Percentiles rank a stretch among this genome's conserved stretches.
Evolutionary conservation across 2,329 filamentous ascomycete species (phyloP).

Genomic region (Chrysosporium queenslandicum): DNA sequence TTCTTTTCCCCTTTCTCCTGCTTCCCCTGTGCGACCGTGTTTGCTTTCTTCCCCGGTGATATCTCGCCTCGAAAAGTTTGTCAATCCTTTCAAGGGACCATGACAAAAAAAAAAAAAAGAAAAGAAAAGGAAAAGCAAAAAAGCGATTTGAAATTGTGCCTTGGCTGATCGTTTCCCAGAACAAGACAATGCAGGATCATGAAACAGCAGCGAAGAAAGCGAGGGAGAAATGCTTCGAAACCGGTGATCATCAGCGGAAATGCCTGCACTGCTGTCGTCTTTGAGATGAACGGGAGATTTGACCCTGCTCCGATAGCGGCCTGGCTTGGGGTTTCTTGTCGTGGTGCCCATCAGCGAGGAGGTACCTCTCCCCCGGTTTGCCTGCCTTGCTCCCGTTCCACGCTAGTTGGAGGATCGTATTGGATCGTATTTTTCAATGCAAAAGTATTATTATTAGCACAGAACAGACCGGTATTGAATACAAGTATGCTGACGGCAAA

Average conservation of each 20-base stretch:
- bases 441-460: not conserved
- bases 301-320: not conserved
- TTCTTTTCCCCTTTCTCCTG: not conserved
- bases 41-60: not conserved
- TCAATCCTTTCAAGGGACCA: no score
- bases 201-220: not conserved
- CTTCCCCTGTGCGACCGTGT: no score
- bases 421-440: not conserved
- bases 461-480: not conserved
- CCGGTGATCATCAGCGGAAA: not conserved
- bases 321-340: not conserved
- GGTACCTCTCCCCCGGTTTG: not conserved
- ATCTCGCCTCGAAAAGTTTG: not conserved
- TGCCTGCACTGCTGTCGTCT: no score
- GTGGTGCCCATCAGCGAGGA: not conserved
- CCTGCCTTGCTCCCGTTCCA: not conserved
- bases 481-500: not conserved
- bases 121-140: not conserved
- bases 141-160: not conserved
- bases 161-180: conserved; percentile 9
- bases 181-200: conserved; percentile 7
- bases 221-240: not conserved
- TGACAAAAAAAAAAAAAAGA: not conserved
- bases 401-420: not conserved
- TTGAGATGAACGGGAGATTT: not conserved